Evolutionary conservation across 192 early-diverging fungal species (phyloP).

Genomic region (Backusella psychrophila): DNA sequence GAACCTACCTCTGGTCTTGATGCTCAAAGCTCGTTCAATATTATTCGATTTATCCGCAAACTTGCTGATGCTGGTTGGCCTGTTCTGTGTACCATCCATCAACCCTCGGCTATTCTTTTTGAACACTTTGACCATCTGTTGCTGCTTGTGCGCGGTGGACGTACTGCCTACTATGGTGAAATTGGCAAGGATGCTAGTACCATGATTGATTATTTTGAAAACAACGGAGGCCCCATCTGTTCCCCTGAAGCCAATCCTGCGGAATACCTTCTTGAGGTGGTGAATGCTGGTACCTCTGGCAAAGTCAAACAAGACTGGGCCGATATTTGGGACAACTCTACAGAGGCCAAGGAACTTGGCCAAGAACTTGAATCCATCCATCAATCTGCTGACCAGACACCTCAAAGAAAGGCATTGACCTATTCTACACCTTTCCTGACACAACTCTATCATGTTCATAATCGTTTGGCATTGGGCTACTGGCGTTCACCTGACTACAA

Average conservation of each 20-base stretch:
- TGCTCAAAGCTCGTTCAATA: slow-evolving; percentile 74
- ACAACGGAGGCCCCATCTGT: slow-evolving; percentile 65
- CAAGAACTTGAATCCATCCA: slow-evolving; percentile 56
- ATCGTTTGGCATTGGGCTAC: slow-evolving; percentile 63
- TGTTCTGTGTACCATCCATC: slow-evolving; percentile 83
- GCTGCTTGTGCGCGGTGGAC: slow-evolving; percentile 75
- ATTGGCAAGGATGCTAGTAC: slow-evolving; percentile 64
- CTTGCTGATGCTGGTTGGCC: slow-evolving; percentile 64
- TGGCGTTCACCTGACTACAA: slow-evolving; percentile 78
- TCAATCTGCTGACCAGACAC: slow-evolving; percentile 34
- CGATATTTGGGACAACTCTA: slow-evolving; percentile 64
- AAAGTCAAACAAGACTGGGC: slow-evolving; percentile 61
- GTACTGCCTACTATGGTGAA: slow-evolving; percentile 80
- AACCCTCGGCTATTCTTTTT: slow-evolving; percentile 79
- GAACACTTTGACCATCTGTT: slow-evolving; percentile 82
- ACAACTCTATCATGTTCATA: slow-evolving; percentile 60
- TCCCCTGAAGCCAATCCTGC: slow-evolving; percentile 74
- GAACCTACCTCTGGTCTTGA: slow-evolving; percentile 87
- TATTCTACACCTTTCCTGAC: slow-evolving; percentile 43
- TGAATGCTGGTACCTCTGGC: slow-evolving; percentile 55
- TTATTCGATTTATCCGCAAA: slow-evolving; percentile 70
- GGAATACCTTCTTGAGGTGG: slow-evolving; percentile 83
- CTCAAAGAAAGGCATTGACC: slow-evolving; percentile 21
- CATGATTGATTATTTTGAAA: slow-evolving; percentile 73
- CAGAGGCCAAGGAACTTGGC: slow-evolving; percentile 39